These are phyloP conservation scores for Phtheirospermum japonicum DNA, from an alignment of 257 asterid species.

Conservation along the genomic window DNA sequence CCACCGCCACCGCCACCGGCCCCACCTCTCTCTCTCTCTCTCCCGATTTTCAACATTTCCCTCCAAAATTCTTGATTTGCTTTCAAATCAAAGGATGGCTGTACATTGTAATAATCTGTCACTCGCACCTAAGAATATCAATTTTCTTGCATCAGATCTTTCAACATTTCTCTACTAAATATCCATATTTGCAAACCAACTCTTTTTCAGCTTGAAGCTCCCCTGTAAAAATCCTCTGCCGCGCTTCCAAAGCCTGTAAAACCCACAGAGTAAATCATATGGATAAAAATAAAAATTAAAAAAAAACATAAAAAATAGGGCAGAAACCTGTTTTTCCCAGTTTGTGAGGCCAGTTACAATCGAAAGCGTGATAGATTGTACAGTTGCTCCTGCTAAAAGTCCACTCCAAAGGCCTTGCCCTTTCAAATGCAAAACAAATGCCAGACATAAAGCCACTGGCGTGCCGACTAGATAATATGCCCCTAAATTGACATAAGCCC, in stretches of 20 bases:
- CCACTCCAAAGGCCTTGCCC: conserved; percentile 65
- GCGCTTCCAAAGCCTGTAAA: conserved; percentile 8
- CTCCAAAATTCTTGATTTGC: neutral
- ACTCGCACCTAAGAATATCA: neutral
- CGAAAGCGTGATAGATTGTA: conserved; percentile 37
- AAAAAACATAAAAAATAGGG: no score
- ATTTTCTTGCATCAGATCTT: neutral
- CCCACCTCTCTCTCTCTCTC: neutral
- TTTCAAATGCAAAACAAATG: conserved; percentile 39
- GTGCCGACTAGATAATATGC: conserved; percentile 47
- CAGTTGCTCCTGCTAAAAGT: conserved; percentile 40
- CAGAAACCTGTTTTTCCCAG: conserved; percentile 46
- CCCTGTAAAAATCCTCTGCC: neutral
- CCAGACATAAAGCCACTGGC: conserved; percentile 41
- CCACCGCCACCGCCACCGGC: neutral
- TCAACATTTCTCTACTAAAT: neutral
- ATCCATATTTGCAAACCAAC: neutral
- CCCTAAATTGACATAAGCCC: conserved; percentile 54
- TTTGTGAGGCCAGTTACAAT: conserved; percentile 36
- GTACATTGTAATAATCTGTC: neutral
- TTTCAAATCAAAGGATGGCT: neutral
- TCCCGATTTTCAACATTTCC: neutral
- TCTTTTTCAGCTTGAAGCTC: neutral
- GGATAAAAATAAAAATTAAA: no score
- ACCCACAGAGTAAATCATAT: neutral